Evolutionary conservation across 768 basidiomycete species (phyloP).

Genomic region (Xerocomus brunneocitrinus): DNA sequence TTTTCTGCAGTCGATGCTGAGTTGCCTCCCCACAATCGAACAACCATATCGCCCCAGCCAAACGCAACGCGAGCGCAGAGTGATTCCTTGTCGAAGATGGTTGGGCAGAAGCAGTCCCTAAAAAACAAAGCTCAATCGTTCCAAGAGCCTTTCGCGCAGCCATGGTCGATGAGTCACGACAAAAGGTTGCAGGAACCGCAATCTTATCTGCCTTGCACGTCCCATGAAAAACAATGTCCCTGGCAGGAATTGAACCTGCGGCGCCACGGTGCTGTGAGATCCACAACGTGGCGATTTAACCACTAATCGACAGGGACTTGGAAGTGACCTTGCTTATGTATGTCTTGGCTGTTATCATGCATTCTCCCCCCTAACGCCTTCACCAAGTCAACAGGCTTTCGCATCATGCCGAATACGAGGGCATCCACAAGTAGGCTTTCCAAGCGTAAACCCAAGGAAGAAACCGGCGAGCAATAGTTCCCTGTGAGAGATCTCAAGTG

Average conservation of each 20-base stretch:
- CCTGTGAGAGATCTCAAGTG: neutral
- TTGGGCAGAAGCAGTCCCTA: slow-evolving; percentile 79
- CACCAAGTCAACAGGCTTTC: neutral
- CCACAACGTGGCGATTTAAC: slow-evolving; percentile 42
- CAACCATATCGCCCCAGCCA: slow-evolving; percentile 71
- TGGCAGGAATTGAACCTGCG: slow-evolving; percentile 38
- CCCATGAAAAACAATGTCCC: slow-evolving; percentile 27
- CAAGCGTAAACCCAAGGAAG: neutral
- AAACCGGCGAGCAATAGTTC: neutral
- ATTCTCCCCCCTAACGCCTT: neutral
- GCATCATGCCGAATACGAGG: slow-evolving; percentile 13
- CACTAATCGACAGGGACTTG: slow-evolving; percentile 41
- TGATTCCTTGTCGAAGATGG: slow-evolving; percentile 78
- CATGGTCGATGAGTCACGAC: slow-evolving; percentile 6
- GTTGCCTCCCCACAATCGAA: slow-evolving; percentile 87
- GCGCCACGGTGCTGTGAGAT: slow-evolving; percentile 33
- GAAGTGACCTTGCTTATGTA: neutral
- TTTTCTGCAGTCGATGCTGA: slow-evolving; percentile 72
- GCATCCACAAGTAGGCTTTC: slow-evolving; percentile 2
- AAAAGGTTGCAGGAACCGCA: too few relatives aligned
- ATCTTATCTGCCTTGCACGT: too few relatives aligned
- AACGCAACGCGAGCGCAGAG: slow-evolving; percentile 63
- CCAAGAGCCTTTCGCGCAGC: slow-evolving; percentile 20
- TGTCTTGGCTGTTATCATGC: neutral
- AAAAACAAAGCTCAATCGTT: slow-evolving; percentile 59